Percentiles rank a stretch among this genome's conserved stretches.
phyloP scores from a whole-genome alignment of 768 basidiomycete species.

The Dentipellis sp. region DNA sequence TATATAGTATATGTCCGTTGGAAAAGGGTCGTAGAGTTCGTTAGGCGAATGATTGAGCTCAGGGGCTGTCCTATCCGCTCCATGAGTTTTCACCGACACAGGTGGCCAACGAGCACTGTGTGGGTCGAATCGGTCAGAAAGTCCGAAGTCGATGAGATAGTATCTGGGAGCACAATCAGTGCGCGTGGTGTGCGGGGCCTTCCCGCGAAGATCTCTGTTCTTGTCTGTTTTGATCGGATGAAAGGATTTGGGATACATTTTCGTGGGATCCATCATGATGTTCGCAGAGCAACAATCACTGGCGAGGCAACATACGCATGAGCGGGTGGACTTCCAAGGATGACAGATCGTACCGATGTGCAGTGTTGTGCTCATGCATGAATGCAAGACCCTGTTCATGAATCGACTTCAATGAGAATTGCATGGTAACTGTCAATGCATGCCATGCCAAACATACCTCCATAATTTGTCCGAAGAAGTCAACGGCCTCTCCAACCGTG shows the following conservation, averaged over 20 bases:
- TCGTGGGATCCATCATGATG: conserved; percentile 9
- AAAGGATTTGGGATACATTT: conserved; percentile 8
- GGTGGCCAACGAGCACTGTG: not conserved
- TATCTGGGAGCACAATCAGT: conserved; percentile 18
- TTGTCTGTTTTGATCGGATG: not conserved
- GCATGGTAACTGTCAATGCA: too few relatives aligned
- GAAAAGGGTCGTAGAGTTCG: not conserved
- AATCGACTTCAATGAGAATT: too few relatives aligned
- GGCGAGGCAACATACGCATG: too few relatives aligned
- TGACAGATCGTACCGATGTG: not conserved
- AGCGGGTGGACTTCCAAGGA: too few relatives aligned
- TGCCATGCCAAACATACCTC: conserved; percentile 20
- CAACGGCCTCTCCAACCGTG: conserved; percentile 26
- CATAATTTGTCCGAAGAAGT: conserved; percentile 23
- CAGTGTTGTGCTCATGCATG: not conserved
- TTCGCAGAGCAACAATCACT: conserved; percentile 7
- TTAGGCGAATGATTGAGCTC: not conserved
- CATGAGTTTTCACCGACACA: not conserved
- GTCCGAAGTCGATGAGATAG: conserved; percentile 22
- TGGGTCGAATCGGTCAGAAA: conserved; percentile 14
- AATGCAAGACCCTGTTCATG: not conserved
- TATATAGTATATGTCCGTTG: conserved; percentile 6
- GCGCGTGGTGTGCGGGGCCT: conserved; percentile 11
- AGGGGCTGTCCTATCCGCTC: not conserved
- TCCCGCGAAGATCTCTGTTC: conserved; percentile 1